A percentile compares a stretch with the other conserved stretches of the same genome.
Conservation (phyloP, 345 rosid species). For the Physaria fendleri region DNA sequence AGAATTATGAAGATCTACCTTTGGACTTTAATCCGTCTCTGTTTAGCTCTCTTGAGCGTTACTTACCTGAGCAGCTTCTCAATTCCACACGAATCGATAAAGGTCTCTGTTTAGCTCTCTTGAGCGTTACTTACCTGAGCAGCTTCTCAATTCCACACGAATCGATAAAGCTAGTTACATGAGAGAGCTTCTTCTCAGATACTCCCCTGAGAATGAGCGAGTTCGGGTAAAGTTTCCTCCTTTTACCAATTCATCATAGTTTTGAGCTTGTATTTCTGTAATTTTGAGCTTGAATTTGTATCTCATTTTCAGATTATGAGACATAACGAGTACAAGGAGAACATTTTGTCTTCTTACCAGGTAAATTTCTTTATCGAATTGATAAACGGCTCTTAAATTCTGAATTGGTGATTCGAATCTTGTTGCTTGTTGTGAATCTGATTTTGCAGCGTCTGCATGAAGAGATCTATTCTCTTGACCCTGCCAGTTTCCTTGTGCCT, state of each 20-base stretch:
- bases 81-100: constrained; percentile 44
- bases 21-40: constrained; percentile 60
- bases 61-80: constrained; percentile 60
- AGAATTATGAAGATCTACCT: constrained; percentile 71
- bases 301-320: constrained; percentile 20
- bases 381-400: background rate
- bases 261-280: background rate
- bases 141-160: constrained; percentile 44
- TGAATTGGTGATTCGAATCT: constrained; percentile 2
- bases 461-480: constrained; percentile 57
- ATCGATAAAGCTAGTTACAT: constrained; percentile 55
- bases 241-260: background rate
- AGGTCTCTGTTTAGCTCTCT: constrained; percentile 82
- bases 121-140: constrained; percentile 67
- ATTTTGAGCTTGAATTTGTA: constrained; percentile 4
- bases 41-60: constrained; percentile 76
- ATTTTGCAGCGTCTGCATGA: constrained; percentile 59
- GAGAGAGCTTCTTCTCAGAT: constrained; percentile 60
- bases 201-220: constrained; percentile 72
- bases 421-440: background rate
- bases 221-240: constrained; percentile 40
- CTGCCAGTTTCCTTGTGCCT: constrained; percentile 57
- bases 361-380: background rate
- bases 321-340: constrained; percentile 26
- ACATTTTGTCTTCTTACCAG: constrained; percentile 28